A percentile compares a stretch with the other conserved stretches of the same genome.
Evolutionary conservation across 2,329 filamentous ascomycete genomes (phyloP).

Genomic region (Fusarium multiceps): DNA sequence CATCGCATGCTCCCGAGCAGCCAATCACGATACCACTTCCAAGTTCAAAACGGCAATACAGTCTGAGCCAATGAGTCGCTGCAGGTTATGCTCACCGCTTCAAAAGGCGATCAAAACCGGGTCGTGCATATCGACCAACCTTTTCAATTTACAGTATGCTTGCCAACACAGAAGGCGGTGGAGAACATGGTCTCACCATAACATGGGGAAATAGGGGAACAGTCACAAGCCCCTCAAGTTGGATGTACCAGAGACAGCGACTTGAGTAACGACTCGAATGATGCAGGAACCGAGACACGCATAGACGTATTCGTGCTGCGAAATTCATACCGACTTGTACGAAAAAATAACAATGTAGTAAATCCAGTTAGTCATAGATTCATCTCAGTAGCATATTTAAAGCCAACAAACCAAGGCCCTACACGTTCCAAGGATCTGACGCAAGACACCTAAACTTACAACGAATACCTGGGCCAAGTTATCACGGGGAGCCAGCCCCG

Average conservation of each 20-base stretch:
- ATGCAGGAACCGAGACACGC: constrained; percentile 27
- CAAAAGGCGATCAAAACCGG: constrained; percentile 13
- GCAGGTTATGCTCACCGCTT: constrained; percentile 31
- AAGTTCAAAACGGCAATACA: constrained; percentile 41
- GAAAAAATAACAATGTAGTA: neutral
- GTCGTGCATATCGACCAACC: constrained; percentile 1
- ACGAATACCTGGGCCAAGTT: neutral
- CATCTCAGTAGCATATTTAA: neutral
- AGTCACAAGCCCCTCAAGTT: neutral
- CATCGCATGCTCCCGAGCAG: constrained; percentile 16
- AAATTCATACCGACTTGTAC: neutral
- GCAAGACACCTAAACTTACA: constrained; percentile 21
- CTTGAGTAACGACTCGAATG: neutral
- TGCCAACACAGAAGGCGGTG: constrained; percentile 26
- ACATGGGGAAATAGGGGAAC: constrained; percentile 7
- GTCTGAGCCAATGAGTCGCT: constrained; percentile 1
- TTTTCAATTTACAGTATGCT: constrained; percentile 4
- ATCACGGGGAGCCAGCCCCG: constrained; percentile 10
- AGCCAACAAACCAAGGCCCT: constrained; percentile 34
- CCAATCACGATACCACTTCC: constrained; percentile 33
- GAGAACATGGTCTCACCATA: constrained; percentile 28
- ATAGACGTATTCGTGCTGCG: neutral
- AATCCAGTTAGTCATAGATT: neutral
- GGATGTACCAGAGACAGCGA: neutral
- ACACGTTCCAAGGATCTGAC: constrained; percentile 33